These are phyloP conservation scores for Nicotiana tomentosiformis DNA, from an alignment of 257 asterid genomes.

Conservation along the genomic window DNA sequence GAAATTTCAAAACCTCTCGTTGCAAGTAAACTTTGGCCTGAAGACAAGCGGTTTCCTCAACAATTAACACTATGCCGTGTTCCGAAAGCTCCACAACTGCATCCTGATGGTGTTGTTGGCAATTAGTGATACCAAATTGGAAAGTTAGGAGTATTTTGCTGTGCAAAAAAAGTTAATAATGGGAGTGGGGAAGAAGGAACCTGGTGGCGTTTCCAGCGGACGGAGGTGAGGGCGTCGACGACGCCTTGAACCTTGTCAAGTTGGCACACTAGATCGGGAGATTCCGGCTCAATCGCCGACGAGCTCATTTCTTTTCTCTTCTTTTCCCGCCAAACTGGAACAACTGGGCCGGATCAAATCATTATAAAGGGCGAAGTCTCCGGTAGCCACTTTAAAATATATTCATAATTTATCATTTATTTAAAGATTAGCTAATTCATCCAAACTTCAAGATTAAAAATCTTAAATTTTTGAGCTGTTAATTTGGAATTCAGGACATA, in stretches of 20 bases:
- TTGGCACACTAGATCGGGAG: slow-evolving; percentile 71
- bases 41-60: slow-evolving; percentile 86
- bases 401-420: no score
- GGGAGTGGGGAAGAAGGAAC: slow-evolving; percentile 23
- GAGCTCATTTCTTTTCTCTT: slow-evolving; percentile 46
- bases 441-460: no score
- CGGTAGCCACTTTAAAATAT: no score
- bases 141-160: neutral
- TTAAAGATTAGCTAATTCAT: no score
- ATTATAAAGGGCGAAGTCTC: no score
- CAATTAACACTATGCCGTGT: slow-evolving; percentile 87
- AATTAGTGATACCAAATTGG: neutral
- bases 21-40: slow-evolving; percentile 93
- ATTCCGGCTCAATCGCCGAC: slow-evolving; percentile 44
- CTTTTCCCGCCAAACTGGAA: slow-evolving; percentile 51
- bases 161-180: neutral
- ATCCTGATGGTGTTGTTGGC: slow-evolving; percentile 39
- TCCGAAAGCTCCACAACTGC: slow-evolving; percentile 82
- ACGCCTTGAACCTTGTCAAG: slow-evolving; percentile 84
- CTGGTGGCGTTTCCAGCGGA: slow-evolving; percentile 93
- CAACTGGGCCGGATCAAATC: neutral
- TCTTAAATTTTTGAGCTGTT: no score
- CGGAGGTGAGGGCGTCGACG: slow-evolving; percentile 86
- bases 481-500: no score
- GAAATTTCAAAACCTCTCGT: slow-evolving; percentile 54